These are phyloP conservation scores for Umbelopsis ramanniana DNA, from an alignment of 192 early-diverging fungal species.

Conservation along the genomic window DNA sequence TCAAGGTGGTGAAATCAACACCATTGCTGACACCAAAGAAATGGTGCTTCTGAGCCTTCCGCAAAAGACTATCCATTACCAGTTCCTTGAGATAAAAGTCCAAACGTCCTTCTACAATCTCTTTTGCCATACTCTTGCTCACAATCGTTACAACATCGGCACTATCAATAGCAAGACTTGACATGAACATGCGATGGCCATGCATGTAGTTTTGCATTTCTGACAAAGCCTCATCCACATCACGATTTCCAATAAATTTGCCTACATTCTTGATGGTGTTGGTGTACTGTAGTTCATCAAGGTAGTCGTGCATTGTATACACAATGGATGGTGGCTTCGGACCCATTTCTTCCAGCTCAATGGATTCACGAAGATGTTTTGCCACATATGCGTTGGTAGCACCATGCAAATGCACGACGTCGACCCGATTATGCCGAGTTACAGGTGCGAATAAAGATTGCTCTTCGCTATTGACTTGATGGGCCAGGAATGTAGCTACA, in stretches of 20 bases:
- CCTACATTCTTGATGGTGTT: slow-evolving; percentile 51
- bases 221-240: slow-evolving; percentile 36
- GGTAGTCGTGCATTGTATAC: slow-evolving; percentile 64
- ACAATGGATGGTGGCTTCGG: slow-evolving; percentile 50
- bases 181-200: slow-evolving; percentile 54
- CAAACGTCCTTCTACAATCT: slow-evolving; percentile 56
- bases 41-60: slow-evolving; percentile 43
- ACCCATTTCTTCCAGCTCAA: slow-evolving; percentile 33
- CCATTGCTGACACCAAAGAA: slow-evolving; percentile 62
- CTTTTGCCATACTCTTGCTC: slow-evolving; percentile 53
- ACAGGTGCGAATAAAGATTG: slow-evolving; percentile 51
- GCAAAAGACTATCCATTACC: slow-evolving; percentile 51
- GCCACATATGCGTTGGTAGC: slow-evolving; percentile 58
- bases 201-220: slow-evolving; percentile 47
- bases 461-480: slow-evolving; percentile 47
- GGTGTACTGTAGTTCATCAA: slow-evolving; percentile 60
- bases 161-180: slow-evolving; percentile 53
- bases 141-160: slow-evolving; percentile 60
- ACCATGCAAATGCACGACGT: slow-evolving; percentile 62
- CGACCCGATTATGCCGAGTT: slow-evolving; percentile 31
- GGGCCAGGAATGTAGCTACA: slow-evolving; percentile 48
- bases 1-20: slow-evolving; percentile 50
- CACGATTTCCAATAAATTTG: slow-evolving; percentile 49
- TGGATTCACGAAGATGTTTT: slow-evolving; percentile 44
- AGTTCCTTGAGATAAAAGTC: slow-evolving; percentile 62